These are phyloP conservation scores for Allantophomopsis cytisporea DNA, from an alignment of 2,329 filamentous ascomycete species.

Conservation along the genomic window DNA sequence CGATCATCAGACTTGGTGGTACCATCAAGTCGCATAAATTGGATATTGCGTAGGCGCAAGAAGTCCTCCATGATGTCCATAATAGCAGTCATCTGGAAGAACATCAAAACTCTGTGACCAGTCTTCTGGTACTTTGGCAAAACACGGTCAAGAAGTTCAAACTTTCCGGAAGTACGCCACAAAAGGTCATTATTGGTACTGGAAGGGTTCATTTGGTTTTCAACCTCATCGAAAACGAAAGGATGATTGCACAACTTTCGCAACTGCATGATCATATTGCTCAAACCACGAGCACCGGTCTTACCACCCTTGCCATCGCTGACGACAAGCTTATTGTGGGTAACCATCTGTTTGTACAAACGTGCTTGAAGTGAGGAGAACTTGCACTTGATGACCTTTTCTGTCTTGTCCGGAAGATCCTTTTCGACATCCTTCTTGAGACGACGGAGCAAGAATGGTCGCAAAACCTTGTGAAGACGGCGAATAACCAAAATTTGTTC, in stretches of 20 bases:
- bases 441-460: conserved; percentile 93
- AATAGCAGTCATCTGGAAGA: conserved; percentile 99
- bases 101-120: conserved; percentile 94
- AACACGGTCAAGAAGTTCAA: conserved; percentile 85
- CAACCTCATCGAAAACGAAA: conserved; percentile 95
- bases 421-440: conserved; percentile 99
- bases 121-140: conserved; percentile 86
- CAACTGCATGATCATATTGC: conserved; percentile 99
- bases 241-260: conserved; percentile 98
- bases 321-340: conserved; percentile 86
- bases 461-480: conserved; percentile 92
- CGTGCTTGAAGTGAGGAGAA: conserved; percentile 90
- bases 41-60: conserved; percentile 66
- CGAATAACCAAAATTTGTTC: conserved; percentile 96
- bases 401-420: conserved; percentile 95
- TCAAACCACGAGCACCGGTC: conserved; percentile 83
- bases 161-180: conserved; percentile 94
- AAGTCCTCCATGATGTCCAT: conserved; percentile 99
- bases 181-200: conserved; percentile 83
- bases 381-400: conserved; percentile 98
- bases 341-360: conserved; percentile 95
- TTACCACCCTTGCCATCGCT: conserved; percentile 93
- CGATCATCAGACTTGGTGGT: conserved; percentile 96
- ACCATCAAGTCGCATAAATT: conserved; percentile 87
- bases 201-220: conserved; percentile 92